Percentiles rank a stretch among this genome's conserved stretches.
Conservation (phyloP, 2,329 filamentous ascomycete species). For the Microascus cirrosus region DNA sequence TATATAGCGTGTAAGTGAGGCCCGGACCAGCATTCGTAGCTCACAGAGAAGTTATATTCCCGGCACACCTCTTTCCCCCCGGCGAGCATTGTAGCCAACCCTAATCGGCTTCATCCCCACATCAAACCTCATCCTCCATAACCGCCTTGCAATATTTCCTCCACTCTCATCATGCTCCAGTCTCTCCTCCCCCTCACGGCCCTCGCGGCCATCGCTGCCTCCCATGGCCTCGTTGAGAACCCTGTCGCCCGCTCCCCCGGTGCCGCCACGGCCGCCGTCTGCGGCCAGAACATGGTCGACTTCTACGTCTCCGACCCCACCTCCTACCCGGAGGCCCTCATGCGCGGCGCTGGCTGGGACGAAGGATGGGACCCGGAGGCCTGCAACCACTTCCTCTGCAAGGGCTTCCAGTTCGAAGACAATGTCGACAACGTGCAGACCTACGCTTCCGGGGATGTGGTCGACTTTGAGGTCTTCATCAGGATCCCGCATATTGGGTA, state of each 20-base stretch:
- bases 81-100: neutral
- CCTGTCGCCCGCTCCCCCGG: conserved; percentile 1
- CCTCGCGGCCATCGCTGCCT: neutral
- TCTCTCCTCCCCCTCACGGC: conserved; percentile 2
- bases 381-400: conserved; percentile 20
- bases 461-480: conserved; percentile 25
- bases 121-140: neutral
- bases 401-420: conserved; percentile 19
- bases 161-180: neutral
- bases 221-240: conserved; percentile 4
- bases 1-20: neutral
- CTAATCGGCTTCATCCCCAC: neutral
- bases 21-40: neutral
- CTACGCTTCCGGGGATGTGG: conserved; percentile 19
- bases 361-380: conserved; percentile 13
- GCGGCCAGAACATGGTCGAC: conserved; percentile 11
- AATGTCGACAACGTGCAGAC: conserved; percentile 15
- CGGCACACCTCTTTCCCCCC: neutral
- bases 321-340: conserved; percentile 19
- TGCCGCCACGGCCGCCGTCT: conserved; percentile 3
- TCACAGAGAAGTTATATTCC: neutral
- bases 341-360: conserved; percentile 14
- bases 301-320: conserved; percentile 20
- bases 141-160: neutral
- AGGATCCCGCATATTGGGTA: conserved; percentile 23